Percentiles rank a stretch among this genome's conserved stretches.
phyloP scores from a whole-genome alignment of 768 basidiomycete genomes.

The Boletus sp. region DNA sequence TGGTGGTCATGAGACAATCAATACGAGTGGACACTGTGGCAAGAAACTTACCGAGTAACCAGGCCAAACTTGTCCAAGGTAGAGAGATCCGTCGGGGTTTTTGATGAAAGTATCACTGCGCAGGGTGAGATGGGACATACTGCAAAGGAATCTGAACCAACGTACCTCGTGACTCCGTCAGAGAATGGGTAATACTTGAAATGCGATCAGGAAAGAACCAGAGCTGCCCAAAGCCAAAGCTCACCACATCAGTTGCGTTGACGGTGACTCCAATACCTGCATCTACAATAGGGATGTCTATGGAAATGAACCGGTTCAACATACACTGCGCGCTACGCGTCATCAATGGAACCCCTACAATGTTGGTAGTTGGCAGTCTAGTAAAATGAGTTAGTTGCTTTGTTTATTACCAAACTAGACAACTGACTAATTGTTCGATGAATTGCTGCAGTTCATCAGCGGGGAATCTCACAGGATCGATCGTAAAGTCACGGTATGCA shows the following conservation, averaged over 20 bases:
- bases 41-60: conserved; percentile 54
- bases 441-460: conserved; percentile 49
- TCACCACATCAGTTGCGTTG: conserved; percentile 60
- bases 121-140: neutral
- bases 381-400: conserved; percentile 1
- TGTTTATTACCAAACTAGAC: neutral
- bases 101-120: conserved; percentile 66
- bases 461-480: conserved; percentile 63
- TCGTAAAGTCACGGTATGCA: conserved; percentile 64
- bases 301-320: neutral
- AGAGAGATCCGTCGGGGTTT: conserved; percentile 70
- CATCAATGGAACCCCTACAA: conserved; percentile 15
- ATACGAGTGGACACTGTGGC: neutral
- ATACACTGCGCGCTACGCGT: neutral
- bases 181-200: conserved; percentile 67
- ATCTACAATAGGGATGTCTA: conserved; percentile 71
- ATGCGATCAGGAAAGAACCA: neutral
- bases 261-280: conserved; percentile 55
- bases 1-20: conserved; percentile 9
- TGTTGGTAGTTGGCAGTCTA: conserved; percentile 30
- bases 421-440: conserved; percentile 53
- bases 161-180: conserved; percentile 56
- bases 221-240: conserved; percentile 18
- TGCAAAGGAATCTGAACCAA: neutral
- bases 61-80: conserved; percentile 76